Base-by-base conservation (phyloP, 257 asterid genomes). In the Mitragyna speciosa region DNA sequence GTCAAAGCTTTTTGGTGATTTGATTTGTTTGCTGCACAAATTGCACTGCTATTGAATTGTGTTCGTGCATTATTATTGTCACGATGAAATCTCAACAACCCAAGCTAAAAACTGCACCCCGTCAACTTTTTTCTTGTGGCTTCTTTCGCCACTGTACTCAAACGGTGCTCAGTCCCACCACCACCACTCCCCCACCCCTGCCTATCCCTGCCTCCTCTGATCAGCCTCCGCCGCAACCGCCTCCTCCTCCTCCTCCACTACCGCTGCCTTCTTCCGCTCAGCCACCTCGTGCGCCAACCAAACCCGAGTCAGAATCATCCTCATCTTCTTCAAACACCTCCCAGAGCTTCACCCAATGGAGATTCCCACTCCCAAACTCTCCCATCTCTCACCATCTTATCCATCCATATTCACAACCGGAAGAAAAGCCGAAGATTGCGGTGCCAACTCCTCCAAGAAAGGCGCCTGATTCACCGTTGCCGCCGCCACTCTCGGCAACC, bases 261-360 rank as follows among this genome's bases (percentile, higher is more conserved):
- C 75, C 80, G 0, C 77, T 78, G 7, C 67, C 87, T 2, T 88
- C 64, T 41, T n/a, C 67, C 48, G 4, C 49, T 73, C 72, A 3
- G 15, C 47, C 72, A 31, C n/a, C 15, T 17, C 73, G 36, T 68
- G 73, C 73, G 36, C 73, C 51, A 1, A 39, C 51, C 19, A 75
- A 75, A 77, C 89, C 85, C 51, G 92, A 86, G 24, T 90, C 96
- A 5, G 81, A 68, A 0, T 91, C 96, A 3, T 90, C 97, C 20
- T 93, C 97, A 0, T 93, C 97, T 6, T 92, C 97, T 12, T 90
- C 94, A 5, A 91, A 86, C 84, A 88, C 92, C 71, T 93, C 97
- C 45, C 97, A 93, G 81, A 93, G 97, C 51, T 93, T 93, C 87
- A 93, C 97, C 0, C 97, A 90, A 72, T 91, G 97, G 97, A 87